Evolutionary conservation across 352 stramenopile genomes (phyloP).

Genomic region (Globisporangium paroecandrum): DNA sequence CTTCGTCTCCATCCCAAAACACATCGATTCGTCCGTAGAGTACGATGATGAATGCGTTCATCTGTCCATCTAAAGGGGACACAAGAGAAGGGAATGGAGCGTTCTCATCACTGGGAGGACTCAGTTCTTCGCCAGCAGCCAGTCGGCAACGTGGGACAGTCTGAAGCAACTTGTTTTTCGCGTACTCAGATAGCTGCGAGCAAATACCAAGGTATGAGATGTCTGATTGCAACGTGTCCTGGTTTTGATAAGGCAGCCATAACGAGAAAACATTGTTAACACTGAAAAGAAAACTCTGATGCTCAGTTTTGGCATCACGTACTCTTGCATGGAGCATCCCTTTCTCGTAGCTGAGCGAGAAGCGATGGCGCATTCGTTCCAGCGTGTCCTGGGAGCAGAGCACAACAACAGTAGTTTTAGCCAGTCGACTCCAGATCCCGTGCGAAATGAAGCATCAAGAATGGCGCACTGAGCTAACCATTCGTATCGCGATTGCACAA

Average conservation of each 20-base stretch:
- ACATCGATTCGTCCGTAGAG: conserved; percentile 43
- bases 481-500: conserved; percentile 25
- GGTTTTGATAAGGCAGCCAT: neutral
- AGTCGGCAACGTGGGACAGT: conserved; percentile 22
- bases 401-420: neutral
- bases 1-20: conserved; percentile 31
- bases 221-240: conserved; percentile 36
- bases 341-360: conserved; percentile 31
- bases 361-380: conserved; percentile 19
- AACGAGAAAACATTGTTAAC: neutral
- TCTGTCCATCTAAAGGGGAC: neutral
- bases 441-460: neutral
- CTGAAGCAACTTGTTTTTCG: conserved; percentile 28
- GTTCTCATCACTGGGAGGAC: neutral
- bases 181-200: conserved; percentile 35
- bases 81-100: neutral
- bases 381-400: conserved; percentile 9
- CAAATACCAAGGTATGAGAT: conserved; percentile 38
- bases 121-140: conserved; percentile 20
- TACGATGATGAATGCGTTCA: conserved; percentile 32
- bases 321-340: conserved; percentile 15
- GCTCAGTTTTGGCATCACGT: neutral
- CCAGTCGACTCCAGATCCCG: neutral
- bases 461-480: conserved; percentile 9
- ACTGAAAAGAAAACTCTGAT: neutral